Evolutionary conservation across 2,329 filamentous ascomycete species (phyloP).

Genomic region (Trichoderma guizhouense): DNA sequence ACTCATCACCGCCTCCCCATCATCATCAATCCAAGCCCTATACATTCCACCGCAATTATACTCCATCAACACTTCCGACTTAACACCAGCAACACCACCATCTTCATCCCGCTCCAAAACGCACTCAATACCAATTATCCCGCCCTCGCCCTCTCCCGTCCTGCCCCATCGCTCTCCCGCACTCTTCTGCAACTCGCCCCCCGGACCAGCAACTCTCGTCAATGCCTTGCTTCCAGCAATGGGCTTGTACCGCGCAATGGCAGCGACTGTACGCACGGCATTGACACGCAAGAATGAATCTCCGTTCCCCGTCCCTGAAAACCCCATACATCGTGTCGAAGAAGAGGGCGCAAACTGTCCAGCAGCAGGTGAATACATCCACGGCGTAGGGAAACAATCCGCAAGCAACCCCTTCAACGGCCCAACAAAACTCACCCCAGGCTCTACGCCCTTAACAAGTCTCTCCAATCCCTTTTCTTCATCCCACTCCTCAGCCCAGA

Average conservation of each 20-base stretch:
- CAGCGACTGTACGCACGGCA: constrained; percentile 68
- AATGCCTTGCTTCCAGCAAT: constrained; percentile 56
- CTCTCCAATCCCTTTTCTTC: constrained; percentile 39
- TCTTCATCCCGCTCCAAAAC: constrained; percentile 44
- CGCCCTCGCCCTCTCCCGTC: constrained; percentile 77
- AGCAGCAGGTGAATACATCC: constrained; percentile 34
- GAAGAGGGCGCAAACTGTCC: neutral
- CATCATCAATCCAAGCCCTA: constrained; percentile 68
- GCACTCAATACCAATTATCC: constrained; percentile 77
- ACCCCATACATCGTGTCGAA: constrained; percentile 44
- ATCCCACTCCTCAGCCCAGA: constrained; percentile 84
- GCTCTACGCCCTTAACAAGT: neutral
- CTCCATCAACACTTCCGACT: constrained; percentile 63
- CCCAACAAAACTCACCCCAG: constrained; percentile 26
- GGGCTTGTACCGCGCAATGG: constrained; percentile 64
- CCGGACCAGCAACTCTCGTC: constrained; percentile 62
- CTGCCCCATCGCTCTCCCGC: constrained; percentile 70
- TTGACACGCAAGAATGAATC: constrained; percentile 76
- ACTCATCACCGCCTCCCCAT: constrained; percentile 54
- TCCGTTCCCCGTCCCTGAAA: constrained; percentile 83
- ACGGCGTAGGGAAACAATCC: constrained; percentile 57
- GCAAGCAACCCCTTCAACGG: constrained; percentile 49
- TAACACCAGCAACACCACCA: constrained; percentile 40
- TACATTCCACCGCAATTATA: constrained; percentile 90
- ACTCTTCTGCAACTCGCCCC: constrained; percentile 70